These are phyloP conservation scores for Nemania sp. DNA, from an alignment of 2,329 filamentous ascomycete genomes.

Conservation along the genomic window DNA sequence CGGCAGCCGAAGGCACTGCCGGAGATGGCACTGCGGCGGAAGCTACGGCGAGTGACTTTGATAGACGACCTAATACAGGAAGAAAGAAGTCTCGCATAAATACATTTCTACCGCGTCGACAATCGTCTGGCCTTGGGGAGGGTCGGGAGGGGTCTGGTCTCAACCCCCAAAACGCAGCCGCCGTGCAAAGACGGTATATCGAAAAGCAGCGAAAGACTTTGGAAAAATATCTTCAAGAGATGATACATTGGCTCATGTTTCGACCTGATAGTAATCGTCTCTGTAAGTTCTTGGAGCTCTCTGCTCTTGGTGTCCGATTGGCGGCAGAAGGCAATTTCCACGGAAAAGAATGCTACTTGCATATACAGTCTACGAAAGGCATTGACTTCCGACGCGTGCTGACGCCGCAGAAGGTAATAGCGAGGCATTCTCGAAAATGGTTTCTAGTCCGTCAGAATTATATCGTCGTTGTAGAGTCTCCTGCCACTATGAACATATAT, in stretches of 20 bases:
- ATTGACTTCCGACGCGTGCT: constrained; percentile 86
- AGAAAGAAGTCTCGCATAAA: constrained; percentile 66
- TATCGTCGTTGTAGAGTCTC: constrained; percentile 97
- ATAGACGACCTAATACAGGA: constrained; percentile 60
- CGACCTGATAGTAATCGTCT: constrained; percentile 93
- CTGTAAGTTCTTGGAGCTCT: constrained; percentile 95
- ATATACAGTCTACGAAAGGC: constrained; percentile 91
- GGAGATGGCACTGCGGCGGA: constrained; percentile 65
- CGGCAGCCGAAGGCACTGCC: constrained; percentile 60
- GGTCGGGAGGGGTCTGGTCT: constrained; percentile 57
- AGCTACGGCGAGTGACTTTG: constrained; percentile 76
- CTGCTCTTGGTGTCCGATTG: constrained; percentile 90
- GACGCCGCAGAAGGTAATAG: constrained; percentile 81
- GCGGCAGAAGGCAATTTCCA: constrained; percentile 97
- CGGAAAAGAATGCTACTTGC: constrained; percentile 93
- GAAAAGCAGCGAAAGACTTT: constrained; percentile 87
- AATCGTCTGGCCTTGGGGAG: constrained; percentile 64
- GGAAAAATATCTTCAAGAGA: constrained; percentile 89
- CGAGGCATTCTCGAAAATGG: constrained; percentile 92
- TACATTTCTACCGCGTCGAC: constrained; percentile 65
- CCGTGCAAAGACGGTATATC: constrained; percentile 73
- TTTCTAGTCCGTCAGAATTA: constrained; percentile 98
- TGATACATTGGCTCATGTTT: constrained; percentile 98
- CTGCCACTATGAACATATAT: constrained; percentile 98
- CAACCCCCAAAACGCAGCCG: constrained; percentile 62